phyloP scores from a whole-genome alignment of 345 rosid species.

The Rhodamnia argentea region DNA sequence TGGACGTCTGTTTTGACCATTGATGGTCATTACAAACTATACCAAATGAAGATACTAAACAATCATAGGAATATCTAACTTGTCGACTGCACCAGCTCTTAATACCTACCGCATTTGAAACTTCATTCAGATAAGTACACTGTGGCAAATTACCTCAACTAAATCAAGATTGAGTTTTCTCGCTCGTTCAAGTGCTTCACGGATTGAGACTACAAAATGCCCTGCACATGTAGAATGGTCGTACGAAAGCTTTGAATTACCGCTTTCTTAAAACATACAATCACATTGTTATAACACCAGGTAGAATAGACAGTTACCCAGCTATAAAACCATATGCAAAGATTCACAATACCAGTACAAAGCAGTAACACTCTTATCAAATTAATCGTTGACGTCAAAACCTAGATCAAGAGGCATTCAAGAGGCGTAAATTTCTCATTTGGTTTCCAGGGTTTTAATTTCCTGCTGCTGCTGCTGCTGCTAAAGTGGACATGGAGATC shows the following conservation, averaged over 20 bases:
- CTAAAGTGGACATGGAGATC: background rate
- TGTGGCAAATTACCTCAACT: constrained; percentile 35
- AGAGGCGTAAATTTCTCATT: background rate
- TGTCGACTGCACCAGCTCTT: background rate
- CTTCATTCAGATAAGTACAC: background rate
- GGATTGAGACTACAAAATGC: constrained; percentile 26
- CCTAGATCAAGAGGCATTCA: background rate
- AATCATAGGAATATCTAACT: background rate
- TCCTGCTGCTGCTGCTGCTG: background rate
- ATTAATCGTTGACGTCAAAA: background rate
- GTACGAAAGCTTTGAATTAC: background rate
- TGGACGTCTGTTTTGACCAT: background rate
- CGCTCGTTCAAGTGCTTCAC: constrained; percentile 36
- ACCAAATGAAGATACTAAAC: background rate
- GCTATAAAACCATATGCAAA: background rate
- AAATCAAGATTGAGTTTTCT: constrained; percentile 34
- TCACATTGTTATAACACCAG: background rate
- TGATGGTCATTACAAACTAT: background rate
- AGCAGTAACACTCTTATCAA: background rate
- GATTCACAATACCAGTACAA: background rate
- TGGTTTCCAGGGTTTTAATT: background rate
- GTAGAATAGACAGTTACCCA: background rate
- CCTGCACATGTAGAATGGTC: constrained; percentile 17
- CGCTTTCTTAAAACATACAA: background rate
- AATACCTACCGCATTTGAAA: background rate